Conservation (phyloP, 2,329 filamentous ascomycete genomes). For the Diaporthe humulicola region DNA sequence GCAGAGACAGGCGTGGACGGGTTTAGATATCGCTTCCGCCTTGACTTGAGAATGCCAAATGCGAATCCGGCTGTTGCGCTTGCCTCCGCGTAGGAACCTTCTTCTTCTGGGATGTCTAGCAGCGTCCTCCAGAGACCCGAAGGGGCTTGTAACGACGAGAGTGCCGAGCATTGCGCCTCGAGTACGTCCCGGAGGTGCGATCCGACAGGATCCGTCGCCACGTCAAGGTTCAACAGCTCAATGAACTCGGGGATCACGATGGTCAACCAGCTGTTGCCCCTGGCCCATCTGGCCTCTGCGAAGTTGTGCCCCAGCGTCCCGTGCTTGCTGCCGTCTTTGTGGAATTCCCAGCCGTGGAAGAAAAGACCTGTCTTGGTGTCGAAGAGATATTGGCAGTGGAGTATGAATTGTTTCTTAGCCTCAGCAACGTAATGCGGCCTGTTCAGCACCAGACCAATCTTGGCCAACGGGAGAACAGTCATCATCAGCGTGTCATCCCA, state of each 20-base stretch:
- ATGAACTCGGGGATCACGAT: constrained; percentile 88
- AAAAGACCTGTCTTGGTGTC: constrained; percentile 80
- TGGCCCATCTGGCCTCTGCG: constrained; percentile 68
- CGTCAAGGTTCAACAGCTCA: constrained; percentile 75
- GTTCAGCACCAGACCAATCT: constrained; percentile 79
- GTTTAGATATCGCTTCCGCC: constrained; percentile 77
- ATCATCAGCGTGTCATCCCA: constrained; percentile 94
- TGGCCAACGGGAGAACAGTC: constrained; percentile 84
- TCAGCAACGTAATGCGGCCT: constrained; percentile 82
- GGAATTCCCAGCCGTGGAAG: constrained; percentile 86
- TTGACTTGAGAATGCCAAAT: constrained; percentile 82
- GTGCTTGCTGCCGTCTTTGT: constrained; percentile 60
- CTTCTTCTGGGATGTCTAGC: constrained; percentile 73
- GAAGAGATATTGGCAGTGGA: constrained; percentile 84
- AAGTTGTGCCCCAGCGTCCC: constrained; percentile 68
- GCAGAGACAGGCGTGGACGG: constrained; percentile 52
- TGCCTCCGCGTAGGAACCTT: constrained; percentile 81
- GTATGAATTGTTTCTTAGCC: constrained; percentile 81
- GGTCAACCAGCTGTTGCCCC: constrained; percentile 81
- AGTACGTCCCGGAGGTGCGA: constrained; percentile 72
- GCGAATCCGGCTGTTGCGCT: constrained; percentile 86
- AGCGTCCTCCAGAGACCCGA: constrained; percentile 82
- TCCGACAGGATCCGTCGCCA: constrained; percentile 73
- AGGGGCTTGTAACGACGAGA: constrained; percentile 69
- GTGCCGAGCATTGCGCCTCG: constrained; percentile 76